Base-by-base conservation (phyloP, 2,329 filamentous ascomycete genomes). In the Rosellinia necatrix region DNA sequence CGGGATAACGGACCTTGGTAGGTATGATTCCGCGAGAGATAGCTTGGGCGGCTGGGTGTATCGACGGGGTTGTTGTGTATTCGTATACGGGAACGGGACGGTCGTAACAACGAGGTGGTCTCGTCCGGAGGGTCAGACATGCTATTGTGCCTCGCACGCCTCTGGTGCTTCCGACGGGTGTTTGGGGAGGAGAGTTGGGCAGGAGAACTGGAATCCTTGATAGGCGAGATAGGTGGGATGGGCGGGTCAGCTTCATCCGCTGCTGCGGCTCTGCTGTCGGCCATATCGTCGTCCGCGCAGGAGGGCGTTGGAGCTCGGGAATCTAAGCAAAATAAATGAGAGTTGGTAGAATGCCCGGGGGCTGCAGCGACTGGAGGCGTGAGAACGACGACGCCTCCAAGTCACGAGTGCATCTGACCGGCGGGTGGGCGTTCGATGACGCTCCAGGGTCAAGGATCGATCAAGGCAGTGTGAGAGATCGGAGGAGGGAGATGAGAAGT, bases 21-120 rank as follows among this genome's bases (percentile, higher is more conserved):
- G 65, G 77, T 81, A 17, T 79, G 77, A 21, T 78, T 76, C 50
- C 72, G 70, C 17, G 72, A 69, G 42, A 73, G 54, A 46, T 60
- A 57, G 12, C 55, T 50, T 13, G 70, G 62, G 37, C 62, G 63
- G 12, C 55, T 51, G 10, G 69, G 61, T 37, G 67, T 63, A 35
- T 62, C 59, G 49, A 56, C 30, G 38, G 66, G 69, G 32, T 69
- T 72, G 8, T 74, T 72, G 8, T 74, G 72, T 34, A 76, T 75
- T 59, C 78, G 75, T 30, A 78, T 70, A 10, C 71, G 76, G 21
- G 76, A 76, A 53, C 73, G 72, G 5, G 76, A 75, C 22, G 66
- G 66, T 6, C 69, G 68, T 3, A 81, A 66, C 8, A 81, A 68
- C 4, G 79, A 72, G 12, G 78, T 78, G 22, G 71, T 73, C 62